phyloP scores from a whole-genome alignment of 176 grass and related monocot species.

The Elymus sibiricus region DNA sequence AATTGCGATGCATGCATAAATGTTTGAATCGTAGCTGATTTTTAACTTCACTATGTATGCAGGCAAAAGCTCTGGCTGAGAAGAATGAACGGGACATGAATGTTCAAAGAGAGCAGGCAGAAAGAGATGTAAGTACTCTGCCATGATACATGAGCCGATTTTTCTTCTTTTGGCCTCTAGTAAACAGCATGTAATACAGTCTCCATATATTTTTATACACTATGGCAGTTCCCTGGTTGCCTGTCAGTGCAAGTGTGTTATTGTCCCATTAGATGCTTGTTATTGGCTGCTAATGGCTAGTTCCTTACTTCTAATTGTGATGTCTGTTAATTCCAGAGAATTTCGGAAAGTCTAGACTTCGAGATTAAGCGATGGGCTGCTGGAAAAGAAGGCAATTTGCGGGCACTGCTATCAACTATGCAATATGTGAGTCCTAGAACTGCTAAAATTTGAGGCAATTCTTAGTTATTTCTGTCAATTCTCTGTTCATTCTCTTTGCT shows the following conservation, averaged over 20 bases:
- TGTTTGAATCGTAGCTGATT: neutral
- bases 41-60: constrained; percentile 15
- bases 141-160: neutral
- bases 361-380: constrained; percentile 98
- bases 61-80: constrained; percentile 83
- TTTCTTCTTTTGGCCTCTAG: neutral
- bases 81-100: constrained; percentile 86
- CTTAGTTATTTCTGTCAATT: neutral
- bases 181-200: neutral
- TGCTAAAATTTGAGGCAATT: constrained; percentile 6
- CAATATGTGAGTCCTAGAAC: constrained; percentile 79
- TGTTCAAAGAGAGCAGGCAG: constrained; percentile 68
- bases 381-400: constrained; percentile 99
- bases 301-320: constrained; percentile 10
- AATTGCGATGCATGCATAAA: constrained; percentile 2
- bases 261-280: constrained; percentile 2
- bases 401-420: constrained; percentile 86
- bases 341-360: constrained; percentile 76
- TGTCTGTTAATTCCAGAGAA: constrained; percentile 73
- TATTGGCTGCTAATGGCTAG: constrained; percentile 2
- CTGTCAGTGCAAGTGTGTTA: neutral
- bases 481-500: neutral
- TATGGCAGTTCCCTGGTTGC: neutral
- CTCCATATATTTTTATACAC: constrained; percentile 15
- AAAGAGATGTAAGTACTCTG: constrained; percentile 66